These are phyloP conservation scores for Naganishia vishniacii DNA, from an alignment of 768 basidiomycete genomes.

Conservation along the genomic window DNA sequence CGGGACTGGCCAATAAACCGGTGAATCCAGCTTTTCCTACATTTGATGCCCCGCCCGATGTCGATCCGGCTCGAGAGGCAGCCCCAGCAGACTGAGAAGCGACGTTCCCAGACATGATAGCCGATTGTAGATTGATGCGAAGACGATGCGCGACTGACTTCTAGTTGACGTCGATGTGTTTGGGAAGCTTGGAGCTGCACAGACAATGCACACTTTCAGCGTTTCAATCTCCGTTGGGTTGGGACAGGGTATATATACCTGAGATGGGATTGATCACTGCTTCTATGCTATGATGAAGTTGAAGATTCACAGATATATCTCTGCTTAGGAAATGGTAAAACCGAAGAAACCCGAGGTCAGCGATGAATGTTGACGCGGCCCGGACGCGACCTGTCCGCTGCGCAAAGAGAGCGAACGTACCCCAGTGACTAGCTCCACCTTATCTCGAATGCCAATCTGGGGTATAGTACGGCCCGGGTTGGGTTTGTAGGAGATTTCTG, in stretches of 20 bases:
- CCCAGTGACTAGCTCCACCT: not conserved
- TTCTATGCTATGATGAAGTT: not conserved
- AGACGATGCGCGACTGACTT: not conserved
- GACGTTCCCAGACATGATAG: constrained; percentile 5
- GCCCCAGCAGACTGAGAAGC: constrained; percentile 14
- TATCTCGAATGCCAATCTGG: not conserved
- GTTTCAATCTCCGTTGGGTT: too few species aligned
- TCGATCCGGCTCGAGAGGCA: constrained; percentile 5
- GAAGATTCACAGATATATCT: not conserved
- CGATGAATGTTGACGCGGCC: not conserved
- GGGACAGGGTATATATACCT: constrained; percentile 1
- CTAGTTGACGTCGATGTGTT: not conserved
- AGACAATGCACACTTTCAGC: too few species aligned
- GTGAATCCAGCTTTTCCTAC: constrained; percentile 17
- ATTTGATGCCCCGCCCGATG: not conserved
- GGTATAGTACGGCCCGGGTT: not conserved
- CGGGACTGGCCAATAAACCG: constrained; percentile 20
- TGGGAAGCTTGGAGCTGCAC: too few species aligned
- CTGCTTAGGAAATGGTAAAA: not conserved
- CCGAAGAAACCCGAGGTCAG: constrained; percentile 15
- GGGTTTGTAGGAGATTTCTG: not conserved
- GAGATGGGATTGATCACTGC: not conserved
- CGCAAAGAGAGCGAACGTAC: not conserved
- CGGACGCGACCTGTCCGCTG: constrained; percentile 8
- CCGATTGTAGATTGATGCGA: not conserved